These are phyloP conservation scores for Craterostigma plantagineum DNA, from an alignment of 257 asterid species.

Conservation along the genomic window DNA sequence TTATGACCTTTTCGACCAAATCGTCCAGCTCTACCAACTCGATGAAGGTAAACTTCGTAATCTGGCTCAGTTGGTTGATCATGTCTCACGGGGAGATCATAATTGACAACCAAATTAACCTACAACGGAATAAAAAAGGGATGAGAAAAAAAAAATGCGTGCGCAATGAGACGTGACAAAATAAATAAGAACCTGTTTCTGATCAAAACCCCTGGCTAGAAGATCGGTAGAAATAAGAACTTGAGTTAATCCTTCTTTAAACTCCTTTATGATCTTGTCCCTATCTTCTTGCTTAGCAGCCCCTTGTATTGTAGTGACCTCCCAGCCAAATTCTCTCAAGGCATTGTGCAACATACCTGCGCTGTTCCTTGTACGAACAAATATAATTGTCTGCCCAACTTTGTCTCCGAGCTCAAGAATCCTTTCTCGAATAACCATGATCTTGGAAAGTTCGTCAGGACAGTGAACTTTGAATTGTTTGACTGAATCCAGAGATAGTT, in stretches of 20 bases:
- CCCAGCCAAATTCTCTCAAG: slow-evolving; percentile 45
- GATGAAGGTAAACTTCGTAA: slow-evolving; percentile 77
- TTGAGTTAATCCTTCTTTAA: slow-evolving; percentile 73
- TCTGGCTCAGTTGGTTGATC: slow-evolving; percentile 46
- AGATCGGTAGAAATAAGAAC: slow-evolving; percentile 87
- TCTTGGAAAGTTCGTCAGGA: slow-evolving; percentile 77
- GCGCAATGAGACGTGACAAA: background rate
- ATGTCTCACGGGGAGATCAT: slow-evolving; percentile 49
- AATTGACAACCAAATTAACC: slow-evolving; percentile 93
- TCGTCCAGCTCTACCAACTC: slow-evolving; percentile 98
- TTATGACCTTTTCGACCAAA: slow-evolving; percentile 84
- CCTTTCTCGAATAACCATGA: slow-evolving; percentile 56
- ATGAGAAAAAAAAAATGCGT: slow-evolving; percentile 1
- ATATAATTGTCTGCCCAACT: slow-evolving; percentile 85
- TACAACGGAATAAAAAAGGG: slow-evolving; percentile 5
- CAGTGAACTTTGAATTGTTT: slow-evolving; percentile 61
- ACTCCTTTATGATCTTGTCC: slow-evolving; percentile 68
- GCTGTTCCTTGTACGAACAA: slow-evolving; percentile 39
- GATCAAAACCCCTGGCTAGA: slow-evolving; percentile 95
- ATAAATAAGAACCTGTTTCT: slow-evolving; percentile 37
- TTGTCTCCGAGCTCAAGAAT: slow-evolving; percentile 79
- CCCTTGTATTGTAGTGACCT: slow-evolving; percentile 92
- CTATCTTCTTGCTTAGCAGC: slow-evolving; percentile 49
- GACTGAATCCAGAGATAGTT: slow-evolving; percentile 26
- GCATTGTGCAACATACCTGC: slow-evolving; percentile 39